phyloP scores from a whole-genome alignment of 768 basidiomycete genomes.

The Tephrocybe sp. region DNA sequence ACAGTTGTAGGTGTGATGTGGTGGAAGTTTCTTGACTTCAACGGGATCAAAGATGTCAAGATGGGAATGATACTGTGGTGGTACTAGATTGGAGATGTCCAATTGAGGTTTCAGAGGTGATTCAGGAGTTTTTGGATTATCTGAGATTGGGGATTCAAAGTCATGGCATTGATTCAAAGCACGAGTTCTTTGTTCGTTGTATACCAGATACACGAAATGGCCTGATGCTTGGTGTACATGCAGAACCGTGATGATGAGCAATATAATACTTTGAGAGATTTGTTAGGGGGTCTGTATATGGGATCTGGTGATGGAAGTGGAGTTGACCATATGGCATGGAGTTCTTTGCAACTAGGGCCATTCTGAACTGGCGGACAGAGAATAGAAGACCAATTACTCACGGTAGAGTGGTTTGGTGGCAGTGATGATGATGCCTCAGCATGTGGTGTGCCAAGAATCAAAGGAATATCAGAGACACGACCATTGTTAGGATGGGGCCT shows the following conservation, averaged over 20 bases:
- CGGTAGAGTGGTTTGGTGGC: constrained; percentile 2
- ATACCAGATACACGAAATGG: constrained; percentile 4
- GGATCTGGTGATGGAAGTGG: constrained; percentile 8
- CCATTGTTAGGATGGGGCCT: constrained; percentile 27
- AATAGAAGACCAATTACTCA: background rate
- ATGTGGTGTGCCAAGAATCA: background rate
- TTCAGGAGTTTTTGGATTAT: background rate
- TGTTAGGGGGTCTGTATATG: constrained; percentile 12
- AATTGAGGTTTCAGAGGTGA: background rate
- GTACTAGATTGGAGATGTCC: background rate
- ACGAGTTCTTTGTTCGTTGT: background rate
- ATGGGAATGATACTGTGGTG: constrained; percentile 2
- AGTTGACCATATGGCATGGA: constrained; percentile 13
- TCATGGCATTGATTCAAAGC: background rate
- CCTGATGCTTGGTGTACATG: constrained; percentile 21
- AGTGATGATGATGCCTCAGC: constrained; percentile 3
- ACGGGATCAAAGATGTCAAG: constrained; percentile 22
- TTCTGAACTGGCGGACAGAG: constrained; percentile 4
- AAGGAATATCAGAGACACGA: constrained; percentile 8
- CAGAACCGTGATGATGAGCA: constrained; percentile 17
- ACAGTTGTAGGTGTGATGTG: constrained; percentile 33
- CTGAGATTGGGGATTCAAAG: background rate
- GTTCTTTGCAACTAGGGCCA: constrained; percentile 14
- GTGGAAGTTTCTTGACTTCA: constrained; percentile 25
- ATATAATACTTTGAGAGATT: constrained; percentile 16